These are phyloP conservation scores for Gossypium gossypioides DNA, from an alignment of 441 rosid genomes.

Conservation along the genomic window DNA sequence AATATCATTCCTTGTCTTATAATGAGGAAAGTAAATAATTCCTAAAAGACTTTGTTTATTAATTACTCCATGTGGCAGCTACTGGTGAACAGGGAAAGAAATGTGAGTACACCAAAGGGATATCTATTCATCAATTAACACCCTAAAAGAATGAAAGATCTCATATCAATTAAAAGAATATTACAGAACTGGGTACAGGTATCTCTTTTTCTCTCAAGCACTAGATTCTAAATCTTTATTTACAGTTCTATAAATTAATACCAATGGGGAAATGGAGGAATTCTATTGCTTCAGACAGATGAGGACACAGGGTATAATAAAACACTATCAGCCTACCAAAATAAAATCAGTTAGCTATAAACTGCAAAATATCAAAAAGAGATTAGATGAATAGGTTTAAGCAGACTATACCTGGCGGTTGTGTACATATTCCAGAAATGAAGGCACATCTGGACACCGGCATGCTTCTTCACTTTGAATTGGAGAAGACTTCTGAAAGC, in stretches of 20 bases:
- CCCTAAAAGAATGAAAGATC: background rate
- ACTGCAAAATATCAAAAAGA: background rate
- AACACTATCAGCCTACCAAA: background rate
- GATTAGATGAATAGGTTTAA: background rate
- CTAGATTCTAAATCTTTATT: background rate
- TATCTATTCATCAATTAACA: background rate
- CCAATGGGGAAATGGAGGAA: background rate
- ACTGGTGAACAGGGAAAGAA: background rate
- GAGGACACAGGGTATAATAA: background rate
- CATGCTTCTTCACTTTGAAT: slow-evolving; percentile 42
- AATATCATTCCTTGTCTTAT: slow-evolving; percentile 55
- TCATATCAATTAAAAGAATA: background rate
- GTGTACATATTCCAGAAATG: slow-evolving; percentile 86
- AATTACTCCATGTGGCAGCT: background rate
- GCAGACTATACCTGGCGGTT: slow-evolving; percentile 67
- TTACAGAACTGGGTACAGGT: background rate
- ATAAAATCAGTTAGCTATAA: background rate
- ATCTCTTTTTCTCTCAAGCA: background rate
- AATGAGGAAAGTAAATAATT: background rate
- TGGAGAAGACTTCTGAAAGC: slow-evolving; percentile 70
- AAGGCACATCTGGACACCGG: slow-evolving; percentile 71
- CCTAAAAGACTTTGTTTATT: background rate
- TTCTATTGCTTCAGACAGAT: background rate
- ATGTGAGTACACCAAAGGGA: background rate
- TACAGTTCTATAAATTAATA: background rate